Percentiles rank a stretch among this genome's conserved stretches.
These are phyloP conservation scores for Stachybotrys echinatus DNA, from an alignment of 2,329 filamentous ascomycete genomes.

Conservation along the genomic window DNA sequence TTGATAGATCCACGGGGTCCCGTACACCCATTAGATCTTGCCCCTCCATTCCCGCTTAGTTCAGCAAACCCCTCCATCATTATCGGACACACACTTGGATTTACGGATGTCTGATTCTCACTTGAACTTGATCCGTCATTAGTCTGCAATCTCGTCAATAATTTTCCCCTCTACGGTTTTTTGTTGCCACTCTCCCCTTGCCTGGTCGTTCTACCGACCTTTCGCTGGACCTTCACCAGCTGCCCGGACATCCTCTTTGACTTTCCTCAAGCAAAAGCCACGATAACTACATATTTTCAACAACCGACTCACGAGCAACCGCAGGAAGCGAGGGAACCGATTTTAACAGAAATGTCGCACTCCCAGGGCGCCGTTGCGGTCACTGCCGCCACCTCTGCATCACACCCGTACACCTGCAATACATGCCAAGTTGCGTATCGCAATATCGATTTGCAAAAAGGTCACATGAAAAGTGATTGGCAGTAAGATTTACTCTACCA, in stretches of 20 bases:
- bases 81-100: too few relatives aligned
- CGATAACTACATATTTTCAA: background rate
- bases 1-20: too few relatives aligned
- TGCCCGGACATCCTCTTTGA: background rate
- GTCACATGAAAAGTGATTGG: slow-evolving; percentile 98
- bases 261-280: background rate
- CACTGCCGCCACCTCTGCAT: slow-evolving; percentile 32
- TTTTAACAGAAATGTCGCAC: background rate
- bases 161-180: background rate
- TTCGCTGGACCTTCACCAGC: background rate
- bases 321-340: background rate
- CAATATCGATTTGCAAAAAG: slow-evolving; percentile 85
- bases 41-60: too few relatives aligned
- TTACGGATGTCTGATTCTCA: too few relatives aligned
- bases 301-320: background rate
- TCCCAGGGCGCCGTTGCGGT: slow-evolving; percentile 14
- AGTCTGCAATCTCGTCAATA: background rate
- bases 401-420: slow-evolving; percentile 96
- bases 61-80: too few relatives aligned
- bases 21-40: too few relatives aligned
- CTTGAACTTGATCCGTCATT: too few relatives aligned
- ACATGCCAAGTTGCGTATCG: slow-evolving; percentile 96
- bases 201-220: background rate
- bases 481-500: slow-evolving; percentile 58
- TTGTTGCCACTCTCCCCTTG: too few relatives aligned